Base-by-base conservation (phyloP, 2,329 filamentous ascomycete species). In the Paramyrothecium roridum region DNA sequence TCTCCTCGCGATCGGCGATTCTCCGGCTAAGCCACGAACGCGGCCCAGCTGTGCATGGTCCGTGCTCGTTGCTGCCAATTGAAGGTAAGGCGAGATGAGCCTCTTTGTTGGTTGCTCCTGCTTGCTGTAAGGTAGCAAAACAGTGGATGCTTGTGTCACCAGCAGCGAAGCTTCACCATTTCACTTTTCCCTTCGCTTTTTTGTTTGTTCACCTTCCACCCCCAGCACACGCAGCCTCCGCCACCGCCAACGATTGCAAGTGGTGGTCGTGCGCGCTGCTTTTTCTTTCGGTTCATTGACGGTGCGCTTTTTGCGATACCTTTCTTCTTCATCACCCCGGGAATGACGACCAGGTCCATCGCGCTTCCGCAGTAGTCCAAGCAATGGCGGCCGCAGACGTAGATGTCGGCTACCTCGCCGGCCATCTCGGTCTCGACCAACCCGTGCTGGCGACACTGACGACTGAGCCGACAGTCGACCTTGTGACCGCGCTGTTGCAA, bases 401-500 rank as follows among this genome's bases (percentile, higher is more conserved):
- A 67, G 89, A 93, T 76, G 77, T 87, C 62, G 83, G 82, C 73
- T 91, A 90, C 74, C 76, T 93, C 65, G 86, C 89, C 70, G 81
- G 84, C 70, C 87, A 90, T 67, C 83, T 89, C 66, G 82, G 83
- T 67, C 76, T 93, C 69, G 82, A 88, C 26, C 81, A 90, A 73
- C 76, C 80, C 20, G 84, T 82, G 23, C 70, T 93, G 50, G 76
- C 80, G 50, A 78, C 81, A 22, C 73, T 87, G 63, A 77, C 86
- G 45, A 84, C 87, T 56, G 79, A 82, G 43, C 90, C 90, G 50
- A 97, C 92, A 3, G 77, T 82, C 59, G 91, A 96, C 13, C 84
- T 96, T 23, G 89, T 97, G 61, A 81, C 83, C 56, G 78, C 83
- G 46, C 80, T 99, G 52, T 81, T 99, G 45, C 80, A 84, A 59